A percentile compares a stretch with the other conserved stretches of the same genome.
Conservation (phyloP, 2,329 filamentous ascomycete species). For the Mariannaea sp. region DNA sequence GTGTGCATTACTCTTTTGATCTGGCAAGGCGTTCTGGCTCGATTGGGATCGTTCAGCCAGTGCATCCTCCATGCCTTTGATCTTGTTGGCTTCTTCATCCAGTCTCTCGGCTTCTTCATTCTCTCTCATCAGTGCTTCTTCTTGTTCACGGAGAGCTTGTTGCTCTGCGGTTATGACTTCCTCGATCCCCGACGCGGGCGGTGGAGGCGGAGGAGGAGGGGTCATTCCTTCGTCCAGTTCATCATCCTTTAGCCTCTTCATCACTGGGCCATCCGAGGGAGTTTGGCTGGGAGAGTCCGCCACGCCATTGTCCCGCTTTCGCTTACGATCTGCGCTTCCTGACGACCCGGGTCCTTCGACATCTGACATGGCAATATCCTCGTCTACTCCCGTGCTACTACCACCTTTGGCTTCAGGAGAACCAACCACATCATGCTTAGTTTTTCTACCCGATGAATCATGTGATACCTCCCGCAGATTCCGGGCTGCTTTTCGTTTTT, state of each 20-base stretch:
- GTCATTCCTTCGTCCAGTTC: slow-evolving; percentile 46
- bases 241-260: slow-evolving; percentile 58
- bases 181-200: slow-evolving; percentile 47
- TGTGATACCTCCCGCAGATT: slow-evolving; percentile 36
- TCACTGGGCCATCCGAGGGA: slow-evolving; percentile 60
- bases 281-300: slow-evolving; percentile 51
- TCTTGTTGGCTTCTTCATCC: slow-evolving; percentile 51
- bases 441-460: slow-evolving; percentile 14
- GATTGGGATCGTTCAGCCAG: slow-evolving; percentile 19
- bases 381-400: slow-evolving; percentile 32
- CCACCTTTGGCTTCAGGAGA: slow-evolving; percentile 26
- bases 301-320: slow-evolving; percentile 59
- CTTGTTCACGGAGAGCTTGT: slow-evolving; percentile 53
- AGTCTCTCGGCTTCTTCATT: slow-evolving; percentile 60
- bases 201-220: slow-evolving; percentile 56
- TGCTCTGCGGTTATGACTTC: slow-evolving; percentile 49
- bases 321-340: slow-evolving; percentile 61
- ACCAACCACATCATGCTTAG: slow-evolving; percentile 26
- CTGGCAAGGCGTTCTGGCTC: slow-evolving; percentile 28
- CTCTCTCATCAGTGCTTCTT: slow-evolving; percentile 55
- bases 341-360: slow-evolving; percentile 52
- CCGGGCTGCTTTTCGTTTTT: slow-evolving; percentile 64
- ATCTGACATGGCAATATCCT: slow-evolving; percentile 50
- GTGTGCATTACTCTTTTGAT: slow-evolving; percentile 15
- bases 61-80: slow-evolving; percentile 36